A percentile compares a stretch with the other conserved stretches of the same genome.
Conservation (phyloP, 1,284 basidiomycete species). For the Ceratobasidium sp. region DNA sequence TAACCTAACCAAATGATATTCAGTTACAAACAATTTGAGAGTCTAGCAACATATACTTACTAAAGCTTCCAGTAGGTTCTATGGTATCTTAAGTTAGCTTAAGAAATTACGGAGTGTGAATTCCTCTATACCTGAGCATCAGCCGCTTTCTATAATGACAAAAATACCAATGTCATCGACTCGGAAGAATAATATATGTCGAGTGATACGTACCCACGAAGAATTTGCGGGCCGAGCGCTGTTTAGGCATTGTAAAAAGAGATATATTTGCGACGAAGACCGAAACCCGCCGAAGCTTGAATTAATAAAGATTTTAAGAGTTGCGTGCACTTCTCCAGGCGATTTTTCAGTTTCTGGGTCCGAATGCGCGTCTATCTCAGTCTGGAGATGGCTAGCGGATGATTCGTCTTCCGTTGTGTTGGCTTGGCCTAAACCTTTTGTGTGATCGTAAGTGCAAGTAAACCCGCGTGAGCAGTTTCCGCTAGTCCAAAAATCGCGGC, state of each 20-base stretch:
- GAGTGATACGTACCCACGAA: slow-evolving; percentile 11
- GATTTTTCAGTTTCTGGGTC: neutral
- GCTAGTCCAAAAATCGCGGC: slow-evolving; percentile 24
- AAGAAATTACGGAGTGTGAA: neutral
- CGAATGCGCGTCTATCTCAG: neutral
- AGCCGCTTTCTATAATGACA: neutral
- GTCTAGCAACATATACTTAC: neutral
- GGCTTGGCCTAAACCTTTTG: too few relatives aligned
- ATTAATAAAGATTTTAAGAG: neutral
- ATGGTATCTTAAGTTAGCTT: neutral
- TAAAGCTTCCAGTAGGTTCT: slow-evolving; percentile 9
- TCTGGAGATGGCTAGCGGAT: neutral
- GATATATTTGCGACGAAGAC: slow-evolving; percentile 12
- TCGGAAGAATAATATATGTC: neutral
- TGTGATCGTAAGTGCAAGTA: slow-evolving; percentile 17
- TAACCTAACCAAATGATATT: neutral
- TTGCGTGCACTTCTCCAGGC: neutral
- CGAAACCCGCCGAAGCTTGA: slow-evolving; percentile 21
- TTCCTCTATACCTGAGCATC: slow-evolving; percentile 19
- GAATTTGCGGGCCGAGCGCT: slow-evolving; percentile 16
- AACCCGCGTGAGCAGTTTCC: slow-evolving; percentile 25
- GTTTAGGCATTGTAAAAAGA: slow-evolving; percentile 24
- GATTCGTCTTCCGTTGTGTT: neutral
- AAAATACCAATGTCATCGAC: neutral
- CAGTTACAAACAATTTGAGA: too few relatives aligned